Evolutionary conservation across 2,329 filamentous ascomycete species (phyloP).

Genomic region (Bipolaris sorokiniana): DNA sequence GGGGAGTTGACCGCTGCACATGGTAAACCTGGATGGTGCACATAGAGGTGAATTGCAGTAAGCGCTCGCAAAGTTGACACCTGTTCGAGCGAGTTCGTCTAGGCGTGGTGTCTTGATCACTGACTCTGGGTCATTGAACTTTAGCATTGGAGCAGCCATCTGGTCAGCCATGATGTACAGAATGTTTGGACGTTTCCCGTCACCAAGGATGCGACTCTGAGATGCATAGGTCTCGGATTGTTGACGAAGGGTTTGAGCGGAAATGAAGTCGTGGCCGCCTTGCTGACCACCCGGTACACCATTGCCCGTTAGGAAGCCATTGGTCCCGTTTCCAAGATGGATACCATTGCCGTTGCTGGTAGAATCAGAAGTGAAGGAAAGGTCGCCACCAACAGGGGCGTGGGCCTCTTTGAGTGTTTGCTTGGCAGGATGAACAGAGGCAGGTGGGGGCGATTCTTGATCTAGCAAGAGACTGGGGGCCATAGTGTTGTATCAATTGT

Average conservation of each 20-base stretch:
- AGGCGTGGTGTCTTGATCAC: constrained; percentile 93
- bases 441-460: constrained; percentile 28
- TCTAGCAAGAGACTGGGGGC: constrained; percentile 40
- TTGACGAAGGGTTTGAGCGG: constrained; percentile 36
- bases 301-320: constrained; percentile 20
- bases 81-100: constrained; percentile 77
- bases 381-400: constrained; percentile 21
- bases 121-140: constrained; percentile 87
- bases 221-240: constrained; percentile 35
- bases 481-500: constrained; percentile 23
- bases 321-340: constrained; percentile 19
- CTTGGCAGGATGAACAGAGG: constrained; percentile 25
- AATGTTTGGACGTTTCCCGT: constrained; percentile 68
- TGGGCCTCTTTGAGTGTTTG: constrained; percentile 31
- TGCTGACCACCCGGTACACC: constrained; percentile 18
- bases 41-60: constrained; percentile 95
- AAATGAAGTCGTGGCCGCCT: constrained; percentile 31
- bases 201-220: constrained; percentile 15
- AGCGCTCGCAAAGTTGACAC: constrained; percentile 90
- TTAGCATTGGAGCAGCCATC: constrained; percentile 85
- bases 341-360: constrained; percentile 20
- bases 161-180: constrained; percentile 98
- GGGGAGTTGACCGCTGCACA: constrained; percentile 90
- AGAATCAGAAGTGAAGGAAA: constrained; percentile 23
- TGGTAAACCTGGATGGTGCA: constrained; percentile 89